Evolutionary conservation across 176 grass and related monocot genomes (phyloP), one percentile per base, ranked within the genome.

Genomic region (Leersia perrieri): DNA sequence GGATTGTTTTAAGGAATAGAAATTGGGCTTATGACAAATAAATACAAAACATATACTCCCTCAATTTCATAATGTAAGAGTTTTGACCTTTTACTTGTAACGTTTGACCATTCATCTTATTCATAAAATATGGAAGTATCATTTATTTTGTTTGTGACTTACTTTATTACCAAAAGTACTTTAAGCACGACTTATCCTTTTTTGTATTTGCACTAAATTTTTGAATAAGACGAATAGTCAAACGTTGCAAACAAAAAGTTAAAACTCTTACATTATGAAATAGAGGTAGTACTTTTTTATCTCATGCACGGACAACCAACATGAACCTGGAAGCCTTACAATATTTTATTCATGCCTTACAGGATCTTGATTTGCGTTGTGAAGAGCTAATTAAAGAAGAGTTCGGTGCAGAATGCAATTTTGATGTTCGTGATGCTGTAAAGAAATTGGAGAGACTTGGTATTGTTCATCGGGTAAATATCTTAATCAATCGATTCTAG

Each of bases 401-500:
- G 78, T 98, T 94, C 32, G 77, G 72, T 2, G 79, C 70, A 41
- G 73, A 93, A 49, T 94, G 92, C 81, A 91, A 98, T 89, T 98
- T 98, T 78, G 92, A 94, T 73, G 90, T 94, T 55, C 63, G 80
- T 60, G 92, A 98, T 87, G 90, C 95, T 33, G 77, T 98, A 27
- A 74, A 93, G 61, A 98, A 98, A 67, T 83, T 94, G 63, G 95
- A 98, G 82, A 94, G 89, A 83, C 90, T 98, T 75, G 84, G 90
- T 49, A 91, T 98, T 78, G 78, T 92, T 85, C 79, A 84, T 77
- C 91, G 66, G 85, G 95, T 98, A 89, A 89, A 77, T 87, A 28
- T 83, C 60, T 78, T 60, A 8, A 57, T 28, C 22, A 5, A 47
- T 66, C 40, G 12, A 66, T 71, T 34, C 12, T 76, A 53, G 77